phyloP scores from a whole-genome alignment of 2,329 filamentous ascomycete genomes.

The Trichoderma polysporum region DNA sequence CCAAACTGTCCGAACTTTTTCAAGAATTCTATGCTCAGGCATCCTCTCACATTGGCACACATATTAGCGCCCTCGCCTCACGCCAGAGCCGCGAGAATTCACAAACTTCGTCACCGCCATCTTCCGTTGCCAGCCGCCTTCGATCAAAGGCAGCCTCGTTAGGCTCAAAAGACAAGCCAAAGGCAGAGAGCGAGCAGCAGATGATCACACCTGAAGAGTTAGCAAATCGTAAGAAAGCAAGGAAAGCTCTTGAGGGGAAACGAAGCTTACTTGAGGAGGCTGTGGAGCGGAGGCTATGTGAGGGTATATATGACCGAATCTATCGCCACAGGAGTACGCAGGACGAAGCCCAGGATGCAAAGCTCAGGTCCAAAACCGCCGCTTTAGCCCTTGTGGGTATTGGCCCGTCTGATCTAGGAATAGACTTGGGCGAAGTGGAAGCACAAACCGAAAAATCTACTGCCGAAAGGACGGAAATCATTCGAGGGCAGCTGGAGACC shows the following conservation, averaged over 20 bases:
- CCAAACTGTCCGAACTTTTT: slow-evolving; percentile 80
- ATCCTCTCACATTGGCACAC: slow-evolving; percentile 78
- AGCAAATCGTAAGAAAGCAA: slow-evolving; percentile 72
- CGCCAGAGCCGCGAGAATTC: slow-evolving; percentile 69
- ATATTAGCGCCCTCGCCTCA: slow-evolving; percentile 77
- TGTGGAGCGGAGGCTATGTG: slow-evolving; percentile 81
- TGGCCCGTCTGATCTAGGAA: slow-evolving; percentile 77
- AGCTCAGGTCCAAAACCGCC: slow-evolving; percentile 89
- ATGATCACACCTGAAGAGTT: slow-evolving; percentile 91
- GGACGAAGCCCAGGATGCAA: slow-evolving; percentile 93
- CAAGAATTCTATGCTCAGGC: slow-evolving; percentile 90
- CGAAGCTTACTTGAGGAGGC: slow-evolving; percentile 79
- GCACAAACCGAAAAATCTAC: slow-evolving; percentile 52
- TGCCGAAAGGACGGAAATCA: slow-evolving; percentile 63
- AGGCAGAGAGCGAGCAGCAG: slow-evolving; percentile 62
- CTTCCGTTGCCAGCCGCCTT: slow-evolving; percentile 57
- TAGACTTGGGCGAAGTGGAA: slow-evolving; percentile 65
- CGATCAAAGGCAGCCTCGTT: slow-evolving; percentile 57
- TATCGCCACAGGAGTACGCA: slow-evolving; percentile 90
- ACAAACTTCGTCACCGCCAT: slow-evolving; percentile 53
- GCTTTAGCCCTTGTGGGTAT: slow-evolving; percentile 90
- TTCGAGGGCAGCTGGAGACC: slow-evolving; percentile 68
- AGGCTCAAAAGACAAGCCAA: slow-evolving; percentile 51
- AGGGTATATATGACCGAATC: slow-evolving; percentile 81
- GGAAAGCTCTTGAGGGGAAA: slow-evolving; percentile 77